These are phyloP conservation scores for Hypoxylon fragiforme DNA, from an alignment of 495 filamentous ascomycete species.

Conservation along the genomic window DNA sequence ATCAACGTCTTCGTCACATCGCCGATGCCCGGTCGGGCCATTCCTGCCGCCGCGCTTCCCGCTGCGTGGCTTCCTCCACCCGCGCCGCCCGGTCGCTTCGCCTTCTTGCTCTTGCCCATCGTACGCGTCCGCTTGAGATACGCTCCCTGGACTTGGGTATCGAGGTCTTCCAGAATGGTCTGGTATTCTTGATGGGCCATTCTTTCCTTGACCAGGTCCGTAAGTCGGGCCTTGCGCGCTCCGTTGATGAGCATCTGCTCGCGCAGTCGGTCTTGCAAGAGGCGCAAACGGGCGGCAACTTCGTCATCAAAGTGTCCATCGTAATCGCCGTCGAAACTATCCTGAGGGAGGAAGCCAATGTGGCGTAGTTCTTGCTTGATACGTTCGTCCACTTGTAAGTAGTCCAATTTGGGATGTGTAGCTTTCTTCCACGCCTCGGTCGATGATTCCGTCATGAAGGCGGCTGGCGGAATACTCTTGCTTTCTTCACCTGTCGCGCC, in stretches of 20 bases:
- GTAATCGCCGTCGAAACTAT: slow-evolving; percentile 67
- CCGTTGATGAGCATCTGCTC: slow-evolving; percentile 83
- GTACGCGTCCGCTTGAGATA: slow-evolving; percentile 96
- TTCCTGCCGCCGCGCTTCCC: slow-evolving; percentile 52
- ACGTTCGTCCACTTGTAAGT: slow-evolving; percentile 82
- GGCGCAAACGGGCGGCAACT: slow-evolving; percentile 83
- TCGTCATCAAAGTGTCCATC: slow-evolving; percentile 93
- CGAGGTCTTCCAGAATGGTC: slow-evolving; percentile 95
- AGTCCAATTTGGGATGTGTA: slow-evolving; percentile 71
- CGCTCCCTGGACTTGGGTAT: slow-evolving; percentile 90
- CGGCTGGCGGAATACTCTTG: slow-evolving; percentile 66
- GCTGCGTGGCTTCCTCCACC: slow-evolving; percentile 57
- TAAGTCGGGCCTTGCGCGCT: slow-evolving; percentile 81
- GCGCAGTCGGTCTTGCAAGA: slow-evolving; percentile 79
- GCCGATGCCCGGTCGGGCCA: slow-evolving; percentile 81
- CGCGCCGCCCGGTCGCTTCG: slow-evolving; percentile 71
- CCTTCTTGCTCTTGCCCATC: slow-evolving; percentile 83
- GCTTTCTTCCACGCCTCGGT: slow-evolving; percentile 61
- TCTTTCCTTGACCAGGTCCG: slow-evolving; percentile 82
- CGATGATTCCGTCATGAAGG: slow-evolving; percentile 73
- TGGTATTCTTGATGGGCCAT: slow-evolving; percentile 95
- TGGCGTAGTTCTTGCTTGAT: slow-evolving; percentile 90
- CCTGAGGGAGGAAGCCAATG: slow-evolving; percentile 81
- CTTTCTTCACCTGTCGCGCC: slow-evolving; percentile 39
- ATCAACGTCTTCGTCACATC: slow-evolving; percentile 87